A percentile compares a stretch with the other conserved stretches of the same genome.
These are phyloP conservation scores for Neoboletus magnificus DNA, from an alignment of 768 basidiomycete genomes.

Conservation along the genomic window DNA sequence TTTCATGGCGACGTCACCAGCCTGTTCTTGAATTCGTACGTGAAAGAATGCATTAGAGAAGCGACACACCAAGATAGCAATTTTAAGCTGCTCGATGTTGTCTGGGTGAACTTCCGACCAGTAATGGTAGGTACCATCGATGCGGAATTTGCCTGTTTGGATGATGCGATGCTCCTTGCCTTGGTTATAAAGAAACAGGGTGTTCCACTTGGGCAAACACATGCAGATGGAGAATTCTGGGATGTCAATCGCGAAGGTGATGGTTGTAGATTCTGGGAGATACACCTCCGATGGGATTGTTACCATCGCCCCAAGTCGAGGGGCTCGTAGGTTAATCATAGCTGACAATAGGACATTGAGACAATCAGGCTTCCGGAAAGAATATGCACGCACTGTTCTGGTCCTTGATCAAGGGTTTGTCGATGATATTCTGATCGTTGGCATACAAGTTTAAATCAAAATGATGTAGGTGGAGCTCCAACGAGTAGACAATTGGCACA, in stretches of 20 bases:
- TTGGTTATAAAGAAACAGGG: conserved; percentile 65
- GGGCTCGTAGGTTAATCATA: conserved; percentile 65
- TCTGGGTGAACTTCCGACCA: conserved; percentile 63
- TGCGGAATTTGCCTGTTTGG: conserved; percentile 48
- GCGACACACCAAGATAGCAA: conserved; percentile 55
- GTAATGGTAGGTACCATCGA: conserved; percentile 74
- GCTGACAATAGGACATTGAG: conserved; percentile 43
- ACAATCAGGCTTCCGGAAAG: background rate
- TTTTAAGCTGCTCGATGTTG: conserved; percentile 72
- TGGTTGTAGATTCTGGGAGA: conserved; percentile 61
- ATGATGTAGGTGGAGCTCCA: conserved; percentile 70
- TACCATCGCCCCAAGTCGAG: conserved; percentile 46
- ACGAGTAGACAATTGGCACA: conserved; percentile 73
- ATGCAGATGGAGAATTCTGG: conserved; percentile 58
- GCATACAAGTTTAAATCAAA: conserved; percentile 78
- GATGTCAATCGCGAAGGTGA: conserved; percentile 62
- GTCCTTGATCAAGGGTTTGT: conserved; percentile 75
- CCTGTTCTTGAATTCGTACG: conserved; percentile 34
- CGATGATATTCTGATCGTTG: conserved; percentile 97
- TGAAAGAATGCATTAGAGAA: background rate
- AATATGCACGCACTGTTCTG: conserved; percentile 65
- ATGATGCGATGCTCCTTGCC: conserved; percentile 61
- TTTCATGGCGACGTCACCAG: conserved; percentile 56
- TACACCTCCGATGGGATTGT: conserved; percentile 70
- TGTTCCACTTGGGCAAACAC: conserved; percentile 87